These are phyloP conservation scores for Aspergillus sp. DNA, from an alignment of 2,329 filamentous ascomycete genomes.

Conservation along the genomic window DNA sequence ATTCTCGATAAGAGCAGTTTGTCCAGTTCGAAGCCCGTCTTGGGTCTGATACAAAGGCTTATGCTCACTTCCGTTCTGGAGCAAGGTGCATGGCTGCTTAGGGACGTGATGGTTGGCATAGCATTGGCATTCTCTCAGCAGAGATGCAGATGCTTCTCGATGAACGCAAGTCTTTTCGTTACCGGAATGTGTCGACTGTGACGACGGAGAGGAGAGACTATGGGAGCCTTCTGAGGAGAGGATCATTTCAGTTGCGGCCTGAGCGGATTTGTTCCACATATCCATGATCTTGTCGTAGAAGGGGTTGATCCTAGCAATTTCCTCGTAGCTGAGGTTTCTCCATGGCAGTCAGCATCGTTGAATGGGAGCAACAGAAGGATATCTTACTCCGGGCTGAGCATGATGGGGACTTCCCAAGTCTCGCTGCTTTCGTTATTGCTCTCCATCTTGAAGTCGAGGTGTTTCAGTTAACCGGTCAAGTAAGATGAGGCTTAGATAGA, in stretches of 20 bases:
- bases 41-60: constrained; percentile 17
- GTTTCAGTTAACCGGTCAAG: not conserved
- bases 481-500: not conserved
- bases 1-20: constrained; percentile 19
- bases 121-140: constrained; percentile 2
- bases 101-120: not conserved
- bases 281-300: constrained; percentile 28
- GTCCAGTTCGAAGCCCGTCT: constrained; percentile 11
- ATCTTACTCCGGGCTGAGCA: constrained; percentile 32
- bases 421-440: constrained; percentile 1
- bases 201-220: constrained; percentile 20
- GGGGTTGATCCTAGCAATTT: constrained; percentile 31
- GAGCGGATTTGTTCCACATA: constrained; percentile 23
- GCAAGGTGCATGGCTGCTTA: constrained; percentile 6
- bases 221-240: constrained; percentile 17
- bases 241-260: constrained; percentile 12
- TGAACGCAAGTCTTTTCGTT: constrained; percentile 14
- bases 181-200: constrained; percentile 12
- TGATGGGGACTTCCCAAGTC: constrained; percentile 31
- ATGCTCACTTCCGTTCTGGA: constrained; percentile 18
- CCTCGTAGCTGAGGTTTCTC: constrained; percentile 28
- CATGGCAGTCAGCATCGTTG: constrained; percentile 13
- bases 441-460: not conserved
- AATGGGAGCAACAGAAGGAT: no score
- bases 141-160: constrained; percentile 12